Conservation (phyloP, 2,329 filamentous ascomycete genomes). For the Cladosporium sp. region DNA sequence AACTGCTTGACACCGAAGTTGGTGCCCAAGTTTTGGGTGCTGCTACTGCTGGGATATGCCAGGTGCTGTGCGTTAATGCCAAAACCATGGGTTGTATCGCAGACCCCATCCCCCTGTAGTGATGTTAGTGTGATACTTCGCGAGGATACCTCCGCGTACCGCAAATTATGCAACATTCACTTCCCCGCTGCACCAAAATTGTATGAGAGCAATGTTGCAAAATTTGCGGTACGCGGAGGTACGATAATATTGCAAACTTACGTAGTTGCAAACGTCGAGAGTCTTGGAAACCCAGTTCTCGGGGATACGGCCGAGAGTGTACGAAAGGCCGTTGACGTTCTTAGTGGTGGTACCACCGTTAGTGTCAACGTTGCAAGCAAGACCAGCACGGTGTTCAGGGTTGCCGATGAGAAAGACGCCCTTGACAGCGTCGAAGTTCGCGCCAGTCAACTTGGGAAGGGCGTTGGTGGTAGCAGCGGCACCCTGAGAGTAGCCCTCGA, state of each 20-base stretch:
- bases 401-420: constrained; percentile 43
- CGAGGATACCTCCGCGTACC: too few relatives aligned
- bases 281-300: constrained; percentile 41
- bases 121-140: not conserved
- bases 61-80: constrained; percentile 40
- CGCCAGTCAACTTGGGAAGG: constrained; percentile 37
- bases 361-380: constrained; percentile 42
- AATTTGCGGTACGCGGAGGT: too few relatives aligned
- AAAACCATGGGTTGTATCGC: constrained; percentile 38
- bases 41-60: constrained; percentile 31
- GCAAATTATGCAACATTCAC: too few relatives aligned
- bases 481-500: constrained; percentile 44
- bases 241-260: constrained; percentile 25
- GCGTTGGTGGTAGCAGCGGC: constrained; percentile 42
- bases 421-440: constrained; percentile 40
- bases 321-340: constrained; percentile 36
- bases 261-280: constrained; percentile 41
- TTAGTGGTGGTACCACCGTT: constrained; percentile 39
- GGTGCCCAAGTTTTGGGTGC: constrained; percentile 37
- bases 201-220: too few relatives aligned
- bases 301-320: constrained; percentile 31
- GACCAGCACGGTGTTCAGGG: constrained; percentile 38
- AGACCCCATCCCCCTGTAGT: constrained; percentile 40
- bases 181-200: too few relatives aligned
- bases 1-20: constrained; percentile 25